Percentiles rank a stretch among this genome's conserved stretches.
Evolutionary conservation across 352 stramenopile species (phyloP).

Genomic region (Pythium periplocum): DNA sequence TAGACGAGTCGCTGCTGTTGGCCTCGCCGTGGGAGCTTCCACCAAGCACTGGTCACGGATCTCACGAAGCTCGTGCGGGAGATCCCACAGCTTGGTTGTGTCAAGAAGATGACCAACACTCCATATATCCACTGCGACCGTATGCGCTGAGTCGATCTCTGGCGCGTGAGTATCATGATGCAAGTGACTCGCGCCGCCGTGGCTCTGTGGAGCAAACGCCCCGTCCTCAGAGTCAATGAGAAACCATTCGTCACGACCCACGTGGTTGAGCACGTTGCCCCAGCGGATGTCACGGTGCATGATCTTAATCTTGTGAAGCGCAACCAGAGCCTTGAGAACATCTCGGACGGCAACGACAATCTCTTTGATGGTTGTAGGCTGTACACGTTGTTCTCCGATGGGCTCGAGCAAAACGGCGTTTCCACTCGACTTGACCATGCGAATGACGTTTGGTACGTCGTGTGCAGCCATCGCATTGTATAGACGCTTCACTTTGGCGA

Average conservation of each 20-base stretch:
- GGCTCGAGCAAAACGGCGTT: no score
- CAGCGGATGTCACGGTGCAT: constrained; percentile 17
- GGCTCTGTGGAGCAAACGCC: constrained; percentile 7
- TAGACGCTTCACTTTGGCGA: no score
- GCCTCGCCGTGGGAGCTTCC: constrained; percentile 5
- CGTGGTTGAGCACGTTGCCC: constrained; percentile 23
- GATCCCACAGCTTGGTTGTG: constrained; percentile 5
- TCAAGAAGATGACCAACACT: constrained; percentile 7
- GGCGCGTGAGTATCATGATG: constrained; percentile 9
- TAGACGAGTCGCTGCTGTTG: constrained; percentile 5
- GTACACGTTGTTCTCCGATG: neutral
- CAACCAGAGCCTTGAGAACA: constrained; percentile 10
- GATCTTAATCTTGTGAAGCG: constrained; percentile 9
- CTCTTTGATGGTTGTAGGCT: constrained; percentile 6
- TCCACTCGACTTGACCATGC: no score
- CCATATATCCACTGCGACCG: constrained; percentile 19
- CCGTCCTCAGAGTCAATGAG: constrained; percentile 20
- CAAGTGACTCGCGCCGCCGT: constrained; percentile 8
- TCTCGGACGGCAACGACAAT: constrained; percentile 12
- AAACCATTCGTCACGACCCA: constrained; percentile 21
- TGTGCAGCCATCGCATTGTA: no score
- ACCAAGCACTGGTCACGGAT: constrained; percentile 8
- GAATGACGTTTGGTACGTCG: no score
- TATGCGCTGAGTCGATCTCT: constrained; percentile 15
- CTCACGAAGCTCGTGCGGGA: constrained; percentile 3